Base-by-base conservation (phyloP, 306 rosid species). In the Prosopis cineraria region DNA sequence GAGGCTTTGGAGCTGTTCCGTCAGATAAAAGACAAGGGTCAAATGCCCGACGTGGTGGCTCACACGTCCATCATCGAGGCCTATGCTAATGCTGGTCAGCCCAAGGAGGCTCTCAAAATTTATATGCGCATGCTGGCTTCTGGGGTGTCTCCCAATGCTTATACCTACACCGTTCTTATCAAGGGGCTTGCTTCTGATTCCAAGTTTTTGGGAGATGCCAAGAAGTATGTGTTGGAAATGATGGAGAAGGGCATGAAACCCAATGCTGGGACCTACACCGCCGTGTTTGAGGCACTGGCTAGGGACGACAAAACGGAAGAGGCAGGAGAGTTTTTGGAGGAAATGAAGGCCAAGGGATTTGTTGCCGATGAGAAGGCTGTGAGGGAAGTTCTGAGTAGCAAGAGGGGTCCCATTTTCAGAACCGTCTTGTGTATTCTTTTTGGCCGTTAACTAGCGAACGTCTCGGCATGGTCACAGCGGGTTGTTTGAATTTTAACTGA, bases 11-110 rank as follows among this genome's bases (percentile, higher is more conserved):
- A 87, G 34, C 90, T 94, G 65, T 91, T 90, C 62, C 78, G 84
- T 2, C 88, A 86, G 76, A 91, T 94, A 43, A 94, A 94, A 64
- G 97, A 94, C 74, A 83, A 87, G 33, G 94, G 97, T 36, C 87
- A 82, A 0, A 92, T 91, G 90, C 98, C 98, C 1, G 93, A 86
- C 16, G 88, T 94, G 45, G 96, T 94, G 80, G 87, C 91, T 13
- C 88, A 91, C 79, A 94, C 94, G 0, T 91, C 96, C 14, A 72
- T 94, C 5, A 45, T 90, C 0, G 94, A 91, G 66, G 96, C 96
- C 72, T 94, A 94, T 33, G 89, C 85, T 45, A 78, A 82, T 25
- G 97, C 96, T 0, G 85, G 81, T 2, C 85, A 81, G 82, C 77
- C 89, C 12, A 91, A 90, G 60, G 96, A 91, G 78, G 89, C 88